Evolutionary conservation across 179 eudicot species (phyloP).

Genomic region (Vitellaria paradoxa): DNA sequence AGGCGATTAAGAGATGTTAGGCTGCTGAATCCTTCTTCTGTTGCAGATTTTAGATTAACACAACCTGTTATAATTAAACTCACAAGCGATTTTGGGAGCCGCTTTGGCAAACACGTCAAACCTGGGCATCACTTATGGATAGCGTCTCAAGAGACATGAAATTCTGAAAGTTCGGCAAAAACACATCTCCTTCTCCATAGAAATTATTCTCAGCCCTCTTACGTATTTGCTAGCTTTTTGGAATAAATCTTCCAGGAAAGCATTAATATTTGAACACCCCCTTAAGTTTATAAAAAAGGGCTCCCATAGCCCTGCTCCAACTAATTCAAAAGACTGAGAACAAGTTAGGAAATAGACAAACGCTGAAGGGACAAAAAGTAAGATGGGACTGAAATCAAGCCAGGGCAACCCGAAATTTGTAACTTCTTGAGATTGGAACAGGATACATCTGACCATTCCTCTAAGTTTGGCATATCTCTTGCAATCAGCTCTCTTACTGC

Average conservation of each 20-base stretch:
- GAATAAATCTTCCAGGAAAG: background rate
- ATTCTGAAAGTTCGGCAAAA: background rate
- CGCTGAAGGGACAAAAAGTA: background rate
- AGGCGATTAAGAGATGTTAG: too few species aligned
- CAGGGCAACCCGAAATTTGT: background rate
- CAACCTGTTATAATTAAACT: too few species aligned
- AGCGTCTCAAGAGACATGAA: too few species aligned
- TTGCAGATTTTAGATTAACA: too few species aligned
- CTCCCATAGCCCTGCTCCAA: too few species aligned
- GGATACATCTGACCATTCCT: background rate
- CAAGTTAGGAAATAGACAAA: background rate
- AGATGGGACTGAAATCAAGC: background rate
- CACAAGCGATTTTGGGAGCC: too few species aligned
- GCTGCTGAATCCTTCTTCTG: too few species aligned
- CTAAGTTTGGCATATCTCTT: background rate
- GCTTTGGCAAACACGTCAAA: too few species aligned
- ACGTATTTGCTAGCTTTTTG: background rate
- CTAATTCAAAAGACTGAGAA: too few species aligned
- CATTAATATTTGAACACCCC: too few species aligned
- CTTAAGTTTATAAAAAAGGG: too few species aligned
- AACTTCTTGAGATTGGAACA: background rate
- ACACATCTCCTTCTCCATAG: background rate
- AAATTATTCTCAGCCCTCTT: background rate
- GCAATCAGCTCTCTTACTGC: background rate
- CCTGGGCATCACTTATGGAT: too few species aligned